Conservation (phyloP, 2,329 filamentous ascomycete species). For the Colletotrichum liaoningense region DNA sequence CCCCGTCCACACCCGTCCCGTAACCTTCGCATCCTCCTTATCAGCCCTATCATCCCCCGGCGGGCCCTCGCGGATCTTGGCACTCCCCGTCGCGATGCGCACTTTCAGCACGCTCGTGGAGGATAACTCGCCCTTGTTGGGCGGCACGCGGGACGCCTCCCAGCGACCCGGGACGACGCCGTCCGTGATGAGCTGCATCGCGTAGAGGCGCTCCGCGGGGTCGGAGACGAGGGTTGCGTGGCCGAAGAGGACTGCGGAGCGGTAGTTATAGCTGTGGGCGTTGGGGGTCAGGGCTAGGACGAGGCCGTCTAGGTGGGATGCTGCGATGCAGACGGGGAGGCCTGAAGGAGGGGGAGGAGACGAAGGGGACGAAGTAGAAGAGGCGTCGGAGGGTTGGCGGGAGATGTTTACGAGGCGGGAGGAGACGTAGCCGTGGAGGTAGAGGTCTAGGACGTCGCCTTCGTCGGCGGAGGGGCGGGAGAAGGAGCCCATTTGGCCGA, state of each 20-base stretch:
- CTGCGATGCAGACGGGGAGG: conserved; percentile 78
- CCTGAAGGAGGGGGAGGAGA: conserved; percentile 52
- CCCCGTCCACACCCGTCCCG: conserved; percentile 64
- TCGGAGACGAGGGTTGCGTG: conserved; percentile 76
- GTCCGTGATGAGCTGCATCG: conserved; percentile 83
- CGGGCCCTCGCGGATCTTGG: conserved; percentile 76
- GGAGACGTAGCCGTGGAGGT: conserved; percentile 87
- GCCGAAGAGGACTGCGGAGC: conserved; percentile 82
- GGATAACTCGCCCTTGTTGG: conserved; percentile 78
- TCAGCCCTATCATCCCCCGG: conserved; percentile 68
- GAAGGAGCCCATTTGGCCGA: conserved; percentile 84
- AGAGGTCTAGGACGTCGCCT: conserved; percentile 77
- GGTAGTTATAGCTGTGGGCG: conserved; percentile 88
- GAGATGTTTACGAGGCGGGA: conserved; percentile 79
- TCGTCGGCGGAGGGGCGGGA: conserved; percentile 67
- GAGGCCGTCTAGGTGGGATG: conserved; percentile 81
- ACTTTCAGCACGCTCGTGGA: conserved; percentile 80
- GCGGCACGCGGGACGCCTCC: conserved; percentile 75
- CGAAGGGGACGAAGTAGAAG: not conserved
- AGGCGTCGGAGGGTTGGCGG: not conserved
- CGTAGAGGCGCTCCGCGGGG: conserved; percentile 78
- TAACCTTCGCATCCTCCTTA: conserved; percentile 53
- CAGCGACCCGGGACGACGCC: conserved; percentile 77
- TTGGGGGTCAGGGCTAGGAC: conserved; percentile 84
- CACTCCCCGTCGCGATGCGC: conserved; percentile 76